These are phyloP conservation scores for Daedaleopsis nitida DNA, from an alignment of 768 basidiomycete species.

Conservation along the genomic window DNA sequence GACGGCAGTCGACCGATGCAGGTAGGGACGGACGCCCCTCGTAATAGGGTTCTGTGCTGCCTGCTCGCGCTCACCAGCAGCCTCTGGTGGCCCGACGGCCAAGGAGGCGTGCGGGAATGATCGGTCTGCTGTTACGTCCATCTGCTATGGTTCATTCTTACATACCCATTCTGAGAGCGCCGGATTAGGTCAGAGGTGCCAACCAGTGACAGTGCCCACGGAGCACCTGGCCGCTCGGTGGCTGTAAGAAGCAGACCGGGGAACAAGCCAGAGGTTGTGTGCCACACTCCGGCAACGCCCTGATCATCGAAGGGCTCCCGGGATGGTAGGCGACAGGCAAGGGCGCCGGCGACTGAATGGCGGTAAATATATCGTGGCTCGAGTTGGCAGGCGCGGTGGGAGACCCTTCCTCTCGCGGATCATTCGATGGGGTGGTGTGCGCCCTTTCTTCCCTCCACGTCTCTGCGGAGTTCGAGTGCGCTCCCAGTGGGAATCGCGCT, in stretches of 20 bases:
- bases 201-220: constrained; percentile 1
- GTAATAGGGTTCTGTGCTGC: neutral
- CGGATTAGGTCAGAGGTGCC: constrained; percentile 10
- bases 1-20: neutral
- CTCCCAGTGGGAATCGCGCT: constrained; percentile 1
- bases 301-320: constrained; percentile 19
- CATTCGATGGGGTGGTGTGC: constrained; percentile 13
- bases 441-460: constrained; percentile 4
- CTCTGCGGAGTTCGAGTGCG: constrained; percentile 5
- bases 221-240: constrained; percentile 18
- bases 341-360: constrained; percentile 18
- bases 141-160: constrained; percentile 3
- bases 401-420: constrained; percentile 18
- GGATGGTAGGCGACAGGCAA: constrained; percentile 9
- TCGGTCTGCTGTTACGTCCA: neutral
- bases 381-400: constrained; percentile 16
- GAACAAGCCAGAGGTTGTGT: constrained; percentile 24
- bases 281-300: constrained; percentile 16
- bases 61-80: neutral
- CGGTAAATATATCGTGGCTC: constrained; percentile 12
- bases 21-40: constrained; percentile 1
- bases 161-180: neutral
- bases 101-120: neutral
- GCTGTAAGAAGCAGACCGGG: constrained; percentile 22
- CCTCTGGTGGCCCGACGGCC: neutral